Evolutionary conservation across 108 stramenopile species (phyloP), one percentile per base, ranked within the genome.

Genomic region (Schizochytrium sp.): DNA sequence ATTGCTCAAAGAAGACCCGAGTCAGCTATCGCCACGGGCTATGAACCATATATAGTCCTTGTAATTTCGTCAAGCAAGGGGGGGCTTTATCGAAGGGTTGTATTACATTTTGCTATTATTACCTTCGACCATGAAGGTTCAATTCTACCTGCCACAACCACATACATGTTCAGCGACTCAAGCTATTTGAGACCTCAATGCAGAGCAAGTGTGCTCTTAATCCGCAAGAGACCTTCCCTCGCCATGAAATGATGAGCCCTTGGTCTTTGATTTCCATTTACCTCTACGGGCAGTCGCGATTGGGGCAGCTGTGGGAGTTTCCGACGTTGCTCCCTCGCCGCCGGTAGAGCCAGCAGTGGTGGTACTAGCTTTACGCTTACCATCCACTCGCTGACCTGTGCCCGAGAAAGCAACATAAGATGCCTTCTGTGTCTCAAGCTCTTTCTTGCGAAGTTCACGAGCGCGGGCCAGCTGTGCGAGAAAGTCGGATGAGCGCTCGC

Each of bases 231-330:
- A 83, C 76, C 76, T 83, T 7, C 76, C 76, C 76, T 83, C 28
- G 76, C 76, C 76, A n/a, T 40, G 5, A 3, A 83, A 83, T 38
- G 76, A 49, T 5, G 5, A 19, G 8, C 76, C 76, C 53, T 83
- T 49, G 76, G 8, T 83, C 76, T 83, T 83, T n/a, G 76, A 83
- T 53, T 83, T 83, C 76, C 76, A 83, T 28, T 83, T 83, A 38
- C 76, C 76, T 38, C 40, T 49, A 5, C 76, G 47, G 50, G 3
- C 76, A 40, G 15, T 47, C n/a, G 76, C 76, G 3, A 83, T 12
- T 5, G 47, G 47, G 3, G 28, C 28, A 15, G 76, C 76, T 5
- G 55, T 53, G 45, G 64, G 64, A 15, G 38, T 40, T 17, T 28
- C 28, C 28, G 42, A 13, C 1, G 19, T 44, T 41, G 47, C 47